Evolutionary conservation across 2,329 filamentous ascomycete genomes (phyloP).

Genomic region (Zarea fungicola): DNA sequence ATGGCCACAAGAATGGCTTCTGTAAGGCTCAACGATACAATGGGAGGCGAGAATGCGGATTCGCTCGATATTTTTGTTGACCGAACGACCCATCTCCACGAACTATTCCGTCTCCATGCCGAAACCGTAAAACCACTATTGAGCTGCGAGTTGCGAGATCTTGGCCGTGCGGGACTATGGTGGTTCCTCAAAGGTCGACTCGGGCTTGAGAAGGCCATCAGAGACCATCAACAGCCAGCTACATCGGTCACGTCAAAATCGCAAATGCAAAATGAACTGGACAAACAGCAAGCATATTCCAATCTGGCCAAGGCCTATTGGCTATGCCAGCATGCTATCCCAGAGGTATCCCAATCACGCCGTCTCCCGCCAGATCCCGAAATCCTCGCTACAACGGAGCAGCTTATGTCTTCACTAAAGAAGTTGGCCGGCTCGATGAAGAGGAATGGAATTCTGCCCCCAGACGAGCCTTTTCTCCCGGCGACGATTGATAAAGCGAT

Average conservation of each 20-base stretch:
- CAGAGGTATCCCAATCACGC: conserved; percentile 42
- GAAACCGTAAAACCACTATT: conserved; percentile 65
- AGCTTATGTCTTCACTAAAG: conserved; percentile 59
- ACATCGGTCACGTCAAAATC: conserved; percentile 47
- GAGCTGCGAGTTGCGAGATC: conserved; percentile 58
- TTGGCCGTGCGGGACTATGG: conserved; percentile 72
- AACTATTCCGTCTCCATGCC: conserved; percentile 71
- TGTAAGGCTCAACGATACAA: conserved; percentile 37
- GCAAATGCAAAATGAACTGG: conserved; percentile 48
- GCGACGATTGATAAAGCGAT: conserved; percentile 75
- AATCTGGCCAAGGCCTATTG: conserved; percentile 83
- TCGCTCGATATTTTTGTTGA: conserved; percentile 65
- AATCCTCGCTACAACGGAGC: conserved; percentile 48
- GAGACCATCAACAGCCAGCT: conserved; percentile 35
- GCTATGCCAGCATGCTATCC: conserved; percentile 57
- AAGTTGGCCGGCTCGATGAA: conserved; percentile 79
- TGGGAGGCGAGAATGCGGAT: conserved; percentile 50
- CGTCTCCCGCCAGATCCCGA: conserved; percentile 40
- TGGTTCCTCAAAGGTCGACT: conserved; percentile 84
- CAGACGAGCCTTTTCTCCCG: conserved; percentile 62
- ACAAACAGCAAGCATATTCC: conserved; percentile 72
- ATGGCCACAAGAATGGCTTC: conserved; percentile 29
- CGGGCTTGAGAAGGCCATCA: conserved; percentile 66
- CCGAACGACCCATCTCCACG: conserved; percentile 68
- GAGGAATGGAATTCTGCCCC: conserved; percentile 71